Evolutionary conservation across 352 stramenopile species (phyloP), one percentile per base, ranked within the genome.

Genomic region (Saprolegnia diclina): DNA sequence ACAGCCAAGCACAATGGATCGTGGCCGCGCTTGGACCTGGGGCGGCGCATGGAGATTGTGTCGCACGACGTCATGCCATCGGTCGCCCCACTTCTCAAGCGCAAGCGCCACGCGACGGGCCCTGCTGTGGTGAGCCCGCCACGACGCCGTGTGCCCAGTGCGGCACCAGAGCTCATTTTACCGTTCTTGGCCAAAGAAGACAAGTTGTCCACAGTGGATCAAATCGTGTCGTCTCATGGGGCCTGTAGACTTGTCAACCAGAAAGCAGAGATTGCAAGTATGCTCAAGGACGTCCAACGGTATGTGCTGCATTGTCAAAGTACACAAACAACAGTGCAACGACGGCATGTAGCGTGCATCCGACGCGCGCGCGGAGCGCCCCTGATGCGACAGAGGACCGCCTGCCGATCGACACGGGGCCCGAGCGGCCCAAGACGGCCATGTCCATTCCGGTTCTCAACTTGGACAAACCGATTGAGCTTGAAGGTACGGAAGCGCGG

Each of bases 271-370:
- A 56, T 69, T 21, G 16, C 24, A 21, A 61, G 38, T 9, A 29
- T 69, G 35, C 63, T 69, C 13, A 9, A 6, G 4, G 63, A 69
- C 29, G 6, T 69, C 29, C 63, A 69, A 69, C n/a, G n/a, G n/a
- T n/a, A n/a, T n/a, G n/a, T n/a, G n/a, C n/a, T n/a, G n/a, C n/a
- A n/a, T n/a, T n/a, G n/a, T n/a, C n/a, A n/a, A 69, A 61, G 63
- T 67, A 67, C 37, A 37, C 13, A 21, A 57, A 35, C 18, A 16
- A 21, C 14, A 56, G 7, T 14, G 52, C 52, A n/a, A 57, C 32
- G 32, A 7, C 14, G 32, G 0, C 16, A 21, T 57, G 40, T 14
- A 67, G 61, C 18, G 38, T 42, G 14, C 61, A 67, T 57, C 48
- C 38, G 16, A 26, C 18, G 19, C 63, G 63, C 44, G 63, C 45